These are phyloP conservation scores for Asterophora parasitica DNA, from an alignment of 768 basidiomycete genomes.

Conservation along the genomic window DNA sequence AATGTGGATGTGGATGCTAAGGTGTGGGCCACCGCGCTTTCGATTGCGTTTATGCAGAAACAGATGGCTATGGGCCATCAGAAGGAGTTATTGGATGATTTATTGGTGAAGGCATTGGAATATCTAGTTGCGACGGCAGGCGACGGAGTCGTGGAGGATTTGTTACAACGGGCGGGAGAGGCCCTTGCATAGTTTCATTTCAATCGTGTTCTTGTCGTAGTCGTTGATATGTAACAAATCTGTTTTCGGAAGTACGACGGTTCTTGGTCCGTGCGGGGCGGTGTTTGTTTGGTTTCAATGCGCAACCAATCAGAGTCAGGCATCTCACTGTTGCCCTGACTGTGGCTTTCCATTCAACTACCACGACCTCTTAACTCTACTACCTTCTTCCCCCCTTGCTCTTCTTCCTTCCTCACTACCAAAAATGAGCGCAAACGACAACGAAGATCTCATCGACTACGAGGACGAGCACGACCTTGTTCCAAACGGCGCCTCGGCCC, in stretches of 20 bases:
- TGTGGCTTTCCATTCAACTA: slow-evolving; percentile 19
- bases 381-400: slow-evolving; percentile 22
- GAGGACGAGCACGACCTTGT: slow-evolving; percentile 85
- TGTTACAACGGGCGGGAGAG: slow-evolving; percentile 13
- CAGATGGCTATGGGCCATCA: slow-evolving; percentile 26
- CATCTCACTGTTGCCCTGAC: slow-evolving; percentile 18
- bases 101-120: slow-evolving; percentile 37
- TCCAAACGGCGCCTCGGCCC: slow-evolving; percentile 48
- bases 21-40: slow-evolving; percentile 47
- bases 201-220: not conserved
- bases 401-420: slow-evolving; percentile 17
- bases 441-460: slow-evolving; percentile 92
- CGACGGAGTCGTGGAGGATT: slow-evolving; percentile 13
- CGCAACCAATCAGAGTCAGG: slow-evolving; percentile 24
- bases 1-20: slow-evolving; percentile 26
- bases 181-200: not conserved
- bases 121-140: slow-evolving; percentile 24
- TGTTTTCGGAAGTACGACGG: no score
- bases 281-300: slow-evolving; percentile 22
- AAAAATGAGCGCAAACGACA: slow-evolving; percentile 78
- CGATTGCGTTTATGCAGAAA: slow-evolving; percentile 39
- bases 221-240: no score
- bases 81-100: slow-evolving; percentile 36
- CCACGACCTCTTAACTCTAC: slow-evolving; percentile 21
- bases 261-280: slow-evolving; percentile 31